Conservation (phyloP, 805 yeast species). For the Candida arabinofermentans region DNA sequence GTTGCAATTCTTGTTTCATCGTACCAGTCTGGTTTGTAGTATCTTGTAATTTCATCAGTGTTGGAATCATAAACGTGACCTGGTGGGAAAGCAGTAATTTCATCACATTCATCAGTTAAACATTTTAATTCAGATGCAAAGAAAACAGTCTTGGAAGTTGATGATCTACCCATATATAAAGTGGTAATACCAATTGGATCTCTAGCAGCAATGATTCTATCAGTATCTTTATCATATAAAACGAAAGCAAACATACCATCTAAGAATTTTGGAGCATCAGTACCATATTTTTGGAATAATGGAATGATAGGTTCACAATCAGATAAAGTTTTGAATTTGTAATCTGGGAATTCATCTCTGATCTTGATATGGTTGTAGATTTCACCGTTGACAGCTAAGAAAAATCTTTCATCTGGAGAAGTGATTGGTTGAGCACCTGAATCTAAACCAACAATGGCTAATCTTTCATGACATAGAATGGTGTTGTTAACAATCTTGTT, state of each 20-base stretch:
- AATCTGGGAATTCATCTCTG: constrained; percentile 70
- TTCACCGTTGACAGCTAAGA: constrained; percentile 93
- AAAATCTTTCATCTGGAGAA: constrained; percentile 67
- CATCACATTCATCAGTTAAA: constrained; percentile 91
- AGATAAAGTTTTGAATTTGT: constrained; percentile 76
- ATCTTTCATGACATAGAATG: constrained; percentile 89
- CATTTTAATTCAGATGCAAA: constrained; percentile 96
- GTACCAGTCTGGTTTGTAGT: constrained; percentile 94
- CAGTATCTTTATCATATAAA: constrained; percentile 75
- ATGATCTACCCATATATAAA: constrained; percentile 85
- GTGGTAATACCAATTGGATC: constrained; percentile 98
- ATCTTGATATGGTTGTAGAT: constrained; percentile 93
- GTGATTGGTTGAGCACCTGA: constrained; percentile 98
- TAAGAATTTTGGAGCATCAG: constrained; percentile 85
- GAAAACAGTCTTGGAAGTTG: constrained; percentile 72
- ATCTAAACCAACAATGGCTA: constrained; percentile 95
- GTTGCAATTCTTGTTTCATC: constrained; percentile 74
- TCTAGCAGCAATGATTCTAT: constrained; percentile 93
- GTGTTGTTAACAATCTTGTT: constrained; percentile 75
- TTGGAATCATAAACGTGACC: constrained; percentile 95
- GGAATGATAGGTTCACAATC: constrained; percentile 99
- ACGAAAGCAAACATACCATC: constrained; percentile 99
- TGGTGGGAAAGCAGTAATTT: constrained; percentile 92
- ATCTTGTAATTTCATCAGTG: constrained; percentile 81
- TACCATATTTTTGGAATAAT: constrained; percentile 76